phyloP scores from a whole-genome alignment of 257 asterid species.

The Leptodermis oblonga region DNA sequence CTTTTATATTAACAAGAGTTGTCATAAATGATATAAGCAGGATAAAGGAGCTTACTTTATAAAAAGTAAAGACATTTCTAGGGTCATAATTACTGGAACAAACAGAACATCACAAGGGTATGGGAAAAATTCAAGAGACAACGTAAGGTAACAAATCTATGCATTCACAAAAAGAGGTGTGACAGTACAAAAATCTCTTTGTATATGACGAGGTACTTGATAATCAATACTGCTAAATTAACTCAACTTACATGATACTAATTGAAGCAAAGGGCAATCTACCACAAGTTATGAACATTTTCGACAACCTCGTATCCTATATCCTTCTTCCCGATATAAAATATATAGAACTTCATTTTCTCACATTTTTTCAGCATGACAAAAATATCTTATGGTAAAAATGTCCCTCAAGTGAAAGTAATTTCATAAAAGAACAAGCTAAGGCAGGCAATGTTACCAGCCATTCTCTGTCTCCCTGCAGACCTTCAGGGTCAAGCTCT shows the following conservation, averaged over 20 bases:
- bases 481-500: slow-evolving; percentile 89
- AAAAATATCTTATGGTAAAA: too few relatives aligned
- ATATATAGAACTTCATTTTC: slow-evolving; percentile 1
- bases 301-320: too few relatives aligned
- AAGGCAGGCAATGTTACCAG: slow-evolving; percentile 33
- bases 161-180: neutral
- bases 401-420: neutral
- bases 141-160: neutral
- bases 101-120: neutral
- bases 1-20: neutral
- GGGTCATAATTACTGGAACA: neutral
- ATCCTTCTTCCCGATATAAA: neutral
- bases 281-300: too few relatives aligned
- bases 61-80: neutral
- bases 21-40: neutral
- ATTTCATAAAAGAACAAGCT: neutral
- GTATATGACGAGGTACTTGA: neutral
- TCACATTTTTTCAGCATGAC: neutral
- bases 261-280: too few relatives aligned
- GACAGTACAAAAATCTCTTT: neutral
- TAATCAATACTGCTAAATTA: too few relatives aligned
- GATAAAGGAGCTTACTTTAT: neutral
- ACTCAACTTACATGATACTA: too few relatives aligned
- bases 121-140: neutral
- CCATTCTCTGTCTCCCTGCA: slow-evolving; percentile 97